Percentiles rank a stretch among this genome's conserved stretches.
These are phyloP conservation scores for Smittium culicis DNA, from an alignment of 371 early-diverging fungal species.

Conservation along the genomic window DNA sequence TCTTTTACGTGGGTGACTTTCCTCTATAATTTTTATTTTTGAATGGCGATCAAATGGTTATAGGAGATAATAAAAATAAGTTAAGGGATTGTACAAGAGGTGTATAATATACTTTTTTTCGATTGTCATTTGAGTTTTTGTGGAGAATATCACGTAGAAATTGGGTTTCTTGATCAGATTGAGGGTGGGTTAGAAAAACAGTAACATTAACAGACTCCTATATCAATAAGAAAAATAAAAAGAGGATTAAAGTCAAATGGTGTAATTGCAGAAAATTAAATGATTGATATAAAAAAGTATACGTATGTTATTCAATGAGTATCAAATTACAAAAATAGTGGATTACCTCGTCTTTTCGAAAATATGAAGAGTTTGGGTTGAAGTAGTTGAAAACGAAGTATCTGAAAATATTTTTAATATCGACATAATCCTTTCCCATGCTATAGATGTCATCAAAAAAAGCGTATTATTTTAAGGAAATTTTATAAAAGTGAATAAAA, in stretches of 20 bases:
- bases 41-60: neutral
- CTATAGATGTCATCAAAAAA: no score
- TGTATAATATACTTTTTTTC: neutral
- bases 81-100: neutral
- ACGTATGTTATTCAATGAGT: no score
- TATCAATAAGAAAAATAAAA: neutral
- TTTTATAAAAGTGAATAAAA: no score
- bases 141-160: neutral
- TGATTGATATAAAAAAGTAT: no score
- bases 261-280: no score
- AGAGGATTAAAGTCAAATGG: neutral
- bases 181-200: neutral
- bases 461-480: no score
- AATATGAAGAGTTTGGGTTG: neutral
- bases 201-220: neutral
- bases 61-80: neutral
- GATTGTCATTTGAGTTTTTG: neutral
- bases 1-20: neutral
- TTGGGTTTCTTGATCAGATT: neutral
- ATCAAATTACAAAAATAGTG: no score
- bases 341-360: neutral
- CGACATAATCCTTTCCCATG: neutral
- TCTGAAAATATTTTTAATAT: neutral
- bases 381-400: neutral
- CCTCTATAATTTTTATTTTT: neutral